Base-by-base conservation (phyloP, 2,329 filamentous ascomycete genomes). In the Neofusicoccum parvum region DNA sequence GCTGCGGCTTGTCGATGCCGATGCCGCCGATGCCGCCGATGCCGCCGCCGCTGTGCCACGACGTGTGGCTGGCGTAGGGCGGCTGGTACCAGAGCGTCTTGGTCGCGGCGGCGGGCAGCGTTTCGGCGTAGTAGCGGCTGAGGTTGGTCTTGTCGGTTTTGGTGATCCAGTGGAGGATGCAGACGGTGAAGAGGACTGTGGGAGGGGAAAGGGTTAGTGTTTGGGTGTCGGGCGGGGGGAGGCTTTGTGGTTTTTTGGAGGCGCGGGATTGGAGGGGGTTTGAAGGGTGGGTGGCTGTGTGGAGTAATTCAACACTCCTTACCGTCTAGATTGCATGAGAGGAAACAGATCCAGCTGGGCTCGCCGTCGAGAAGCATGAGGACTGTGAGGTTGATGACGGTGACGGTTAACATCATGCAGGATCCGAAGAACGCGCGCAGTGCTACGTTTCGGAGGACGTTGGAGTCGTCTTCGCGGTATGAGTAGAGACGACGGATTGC, bases 401-500 rank as follows among this genome's bases (percentile, higher is more conserved):
- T 62, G 7, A n/a, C 36, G 9, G 39, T 34, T 14, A 62, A n/a
- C 3, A 45, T 34, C 32, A 62, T 11, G 5, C 27, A 3, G 17
- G 45, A 36, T 1, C 59, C 59, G 5, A 23, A 34, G 7, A 48
- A 41, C 5, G 59, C 4, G 12, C 59, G 59, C 32, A 50, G 14
- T 3, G 32, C 59, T 32, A 62, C 20, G 12, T 49, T 39, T 15
- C n/a, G 45, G 12, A 62, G 59, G 1, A 20, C 37, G 3, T 14
- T 41, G 17, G 32, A 37, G 32, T 17, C 11, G 11, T 32, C 58
- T 23, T 49, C 45, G 23, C 37, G 50, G 32, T 37, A 62, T 6
- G 17, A 62, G 3, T 50, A 62, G 3, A 49, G 34, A 5, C 48
- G 80, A 67, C 81, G 83, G 1, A 90, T 71, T 3, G 87, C 86